phyloP scores from a whole-genome alignment of 805 yeast genomes.

The Yarrowia bubula region DNA sequence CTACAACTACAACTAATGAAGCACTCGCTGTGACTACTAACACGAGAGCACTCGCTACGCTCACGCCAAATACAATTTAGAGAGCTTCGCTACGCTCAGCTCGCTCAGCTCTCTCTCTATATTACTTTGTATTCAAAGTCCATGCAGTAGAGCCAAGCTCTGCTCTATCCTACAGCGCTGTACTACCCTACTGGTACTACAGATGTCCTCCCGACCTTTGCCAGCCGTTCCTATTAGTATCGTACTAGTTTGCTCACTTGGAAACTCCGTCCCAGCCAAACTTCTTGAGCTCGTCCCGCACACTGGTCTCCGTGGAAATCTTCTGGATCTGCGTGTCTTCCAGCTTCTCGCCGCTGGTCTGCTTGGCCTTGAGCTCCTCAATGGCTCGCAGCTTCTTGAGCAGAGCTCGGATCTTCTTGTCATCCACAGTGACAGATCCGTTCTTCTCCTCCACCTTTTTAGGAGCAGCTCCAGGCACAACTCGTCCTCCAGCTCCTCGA shows the following conservation, averaged over 20 bases:
- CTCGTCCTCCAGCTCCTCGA: conserved; percentile 29
- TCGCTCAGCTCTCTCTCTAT: too few species aligned
- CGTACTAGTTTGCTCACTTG: background rate
- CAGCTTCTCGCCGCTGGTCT: conserved; percentile 74
- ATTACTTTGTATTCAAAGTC: too few species aligned
- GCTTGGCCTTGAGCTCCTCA: conserved; percentile 81
- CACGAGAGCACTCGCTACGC: too few species aligned
- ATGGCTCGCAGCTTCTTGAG: conserved; percentile 95
- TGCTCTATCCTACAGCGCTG: too few species aligned
- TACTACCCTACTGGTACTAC: background rate
- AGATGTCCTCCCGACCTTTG: background rate
- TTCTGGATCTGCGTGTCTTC: conserved; percentile 92
- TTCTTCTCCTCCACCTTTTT: conserved; percentile 40
- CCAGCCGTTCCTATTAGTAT: too few species aligned
- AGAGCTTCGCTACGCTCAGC: too few species aligned
- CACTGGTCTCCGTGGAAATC: conserved; percentile 80
- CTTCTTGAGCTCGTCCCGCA: conserved; percentile 66
- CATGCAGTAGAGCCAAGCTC: too few species aligned
- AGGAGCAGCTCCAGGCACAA: conserved; percentile 40
- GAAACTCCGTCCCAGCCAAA: conserved; percentile 65
- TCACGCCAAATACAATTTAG: too few species aligned
- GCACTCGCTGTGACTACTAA: too few species aligned
- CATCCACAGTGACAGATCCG: conserved; percentile 47
- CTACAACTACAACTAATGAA: too few species aligned
- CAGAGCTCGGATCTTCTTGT: conserved; percentile 85